Conservation (phyloP, 2,329 filamentous ascomycete species). For the Diaporthe ilicicola region DNA sequence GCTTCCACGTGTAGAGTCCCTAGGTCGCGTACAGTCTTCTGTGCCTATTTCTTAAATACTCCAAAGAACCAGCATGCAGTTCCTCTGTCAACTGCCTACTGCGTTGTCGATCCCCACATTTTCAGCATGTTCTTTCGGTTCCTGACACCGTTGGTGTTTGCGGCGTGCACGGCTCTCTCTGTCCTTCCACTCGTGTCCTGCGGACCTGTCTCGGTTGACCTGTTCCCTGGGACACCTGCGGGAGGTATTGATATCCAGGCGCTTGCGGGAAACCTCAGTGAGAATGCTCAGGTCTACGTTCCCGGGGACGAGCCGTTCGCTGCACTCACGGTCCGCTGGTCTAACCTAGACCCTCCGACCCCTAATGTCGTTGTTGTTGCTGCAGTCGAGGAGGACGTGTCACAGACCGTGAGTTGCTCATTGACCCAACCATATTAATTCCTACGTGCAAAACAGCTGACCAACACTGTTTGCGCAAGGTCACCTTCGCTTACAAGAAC, state of each 20-base stretch:
- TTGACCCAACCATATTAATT: not conserved
- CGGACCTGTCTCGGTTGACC: constrained; percentile 1
- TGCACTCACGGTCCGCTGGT: constrained; percentile 53
- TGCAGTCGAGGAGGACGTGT: constrained; percentile 56
- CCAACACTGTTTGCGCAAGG: not conserved
- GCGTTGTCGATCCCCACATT: not conserved
- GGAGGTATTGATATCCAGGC: constrained; percentile 8
- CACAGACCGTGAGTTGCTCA: constrained; percentile 8
- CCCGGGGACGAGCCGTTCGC: constrained; percentile 47
- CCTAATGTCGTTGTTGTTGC: constrained; percentile 57
- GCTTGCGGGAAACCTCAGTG: not conserved
- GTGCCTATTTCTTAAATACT: not conserved
- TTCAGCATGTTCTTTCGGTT: not conserved
- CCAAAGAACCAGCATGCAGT: not conserved
- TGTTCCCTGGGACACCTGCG: not conserved
- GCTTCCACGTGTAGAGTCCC: not conserved
- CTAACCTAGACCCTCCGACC: constrained; percentile 50
- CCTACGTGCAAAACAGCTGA: not conserved
- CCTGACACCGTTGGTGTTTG: constrained; percentile 6
- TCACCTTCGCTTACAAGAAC: constrained; percentile 49
- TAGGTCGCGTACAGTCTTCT: not conserved
- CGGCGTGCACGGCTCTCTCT: not conserved
- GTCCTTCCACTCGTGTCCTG: not conserved
- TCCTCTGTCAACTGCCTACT: not conserved
- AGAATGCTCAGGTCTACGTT: constrained; percentile 38